Evolutionary conservation across 495 filamentous ascomycete species (phyloP).

Genomic region (Aspergillus sclerotiicarbonarius): DNA sequence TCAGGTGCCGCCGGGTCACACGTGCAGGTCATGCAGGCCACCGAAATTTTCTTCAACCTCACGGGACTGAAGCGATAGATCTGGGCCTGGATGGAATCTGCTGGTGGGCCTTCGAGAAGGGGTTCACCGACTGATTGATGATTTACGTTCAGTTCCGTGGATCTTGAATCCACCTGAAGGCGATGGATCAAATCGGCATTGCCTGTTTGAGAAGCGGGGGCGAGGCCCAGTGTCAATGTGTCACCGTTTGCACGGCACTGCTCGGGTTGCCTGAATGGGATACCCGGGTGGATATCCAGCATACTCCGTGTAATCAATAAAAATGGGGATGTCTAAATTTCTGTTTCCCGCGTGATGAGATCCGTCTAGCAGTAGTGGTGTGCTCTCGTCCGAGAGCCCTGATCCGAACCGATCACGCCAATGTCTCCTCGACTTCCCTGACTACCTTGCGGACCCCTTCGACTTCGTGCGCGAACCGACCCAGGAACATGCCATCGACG

Average conservation of each 20-base stretch:
- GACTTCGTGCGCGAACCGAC: conserved; percentile 75
- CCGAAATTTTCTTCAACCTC: conserved; percentile 4
- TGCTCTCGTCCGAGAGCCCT: background rate
- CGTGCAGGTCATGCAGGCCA: background rate
- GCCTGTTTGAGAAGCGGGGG: conserved; percentile 1
- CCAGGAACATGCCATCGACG: conserved; percentile 81
- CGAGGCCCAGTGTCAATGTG: background rate
- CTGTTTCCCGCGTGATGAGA: background rate
- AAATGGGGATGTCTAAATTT: background rate
- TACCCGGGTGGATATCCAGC: background rate
- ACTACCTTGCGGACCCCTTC: conserved; percentile 66
- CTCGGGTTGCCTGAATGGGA: background rate
- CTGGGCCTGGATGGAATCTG: background rate
- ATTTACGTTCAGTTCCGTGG: too few relatives aligned
- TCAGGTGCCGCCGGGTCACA: conserved; percentile 3
- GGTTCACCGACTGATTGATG: too few relatives aligned
- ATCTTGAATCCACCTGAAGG: too few relatives aligned
- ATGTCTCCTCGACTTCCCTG: conserved; percentile 58
- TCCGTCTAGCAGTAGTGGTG: background rate
- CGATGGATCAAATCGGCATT: background rate
- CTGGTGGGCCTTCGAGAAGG: background rate
- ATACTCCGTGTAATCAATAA: background rate
- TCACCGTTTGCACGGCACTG: background rate
- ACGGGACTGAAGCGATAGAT: background rate
- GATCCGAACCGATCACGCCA: conserved; percentile 14